Evolutionary conservation across 768 basidiomycete species (phyloP), one percentile per base, ranked within the genome.

Genomic region (Suillus americanus): DNA sequence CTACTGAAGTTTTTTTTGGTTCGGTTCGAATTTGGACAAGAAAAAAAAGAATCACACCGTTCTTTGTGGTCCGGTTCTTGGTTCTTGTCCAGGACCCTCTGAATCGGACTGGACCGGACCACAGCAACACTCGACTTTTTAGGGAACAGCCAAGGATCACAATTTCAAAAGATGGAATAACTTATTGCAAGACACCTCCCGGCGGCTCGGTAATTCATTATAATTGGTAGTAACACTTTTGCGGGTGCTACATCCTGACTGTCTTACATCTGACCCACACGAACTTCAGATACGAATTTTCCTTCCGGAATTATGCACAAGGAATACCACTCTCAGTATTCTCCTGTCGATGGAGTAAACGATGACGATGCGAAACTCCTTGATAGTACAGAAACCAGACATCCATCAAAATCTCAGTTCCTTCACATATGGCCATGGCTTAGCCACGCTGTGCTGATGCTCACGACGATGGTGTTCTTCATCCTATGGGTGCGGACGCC

Each of bases 401-500:
- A 4, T 53, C 18, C 28, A 20, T 20, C 30, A 53, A 53, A 20
- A 30, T 33, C 2, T 1, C 30, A 28, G 9, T 53, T 53, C 28
- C 28, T 33, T 20, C 28, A 53, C 18, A 8, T 20, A 53, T 33
- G 28, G 51, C 30, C 30, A 56, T 66, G 65, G 64, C 35, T 66
- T 23, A 53, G 37, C 28, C 61, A 54, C 14, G 35, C 25, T 18
- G 48, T 48, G 23, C 55, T 64, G 3, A 9, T 54, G 16, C 45
- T 57, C 40, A 13, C 55, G 7, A 53, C 50, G 14, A n/a, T 45
- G 7, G 3, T 64, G 20, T 62, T 64, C 51, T 62, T 67, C 28
- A 20, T 37, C 20, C 45, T 68, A 54, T 68, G 67, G 66, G 38
- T 40, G 6, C 51, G 18, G 2, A 28, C 9, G 18, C 51, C 51